Evolutionary conservation across 78 protist species (phyloP).

Genomic region (Protostelium mycophagum): DNA sequence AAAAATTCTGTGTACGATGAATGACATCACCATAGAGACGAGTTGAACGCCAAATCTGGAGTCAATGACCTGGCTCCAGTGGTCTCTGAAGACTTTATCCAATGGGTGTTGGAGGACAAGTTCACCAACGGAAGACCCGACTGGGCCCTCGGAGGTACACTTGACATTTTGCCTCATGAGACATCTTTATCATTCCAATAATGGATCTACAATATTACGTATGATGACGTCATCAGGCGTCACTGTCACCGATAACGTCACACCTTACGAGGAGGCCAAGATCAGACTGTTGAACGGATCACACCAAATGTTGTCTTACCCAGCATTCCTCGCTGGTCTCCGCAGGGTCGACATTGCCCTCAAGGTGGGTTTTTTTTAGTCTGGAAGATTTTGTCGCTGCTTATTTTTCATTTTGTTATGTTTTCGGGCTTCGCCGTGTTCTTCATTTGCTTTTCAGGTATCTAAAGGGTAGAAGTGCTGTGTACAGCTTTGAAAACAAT

Average conservation of each 20-base stretch:
- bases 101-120: conserved; percentile 24
- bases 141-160: conserved; percentile 10
- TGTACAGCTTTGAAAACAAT: no score
- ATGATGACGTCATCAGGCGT: no score
- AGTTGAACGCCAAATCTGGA: not conserved
- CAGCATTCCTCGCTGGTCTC: conserved; percentile 10
- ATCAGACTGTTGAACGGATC: conserved; percentile 7
- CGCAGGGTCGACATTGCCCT: conserved; percentile 4
- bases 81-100: conserved; percentile 19
- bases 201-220: no score
- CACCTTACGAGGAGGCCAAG: conserved; percentile 26
- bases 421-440: not conserved
- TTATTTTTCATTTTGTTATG: no score
- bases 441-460: conserved; percentile 3
- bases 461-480: no score
- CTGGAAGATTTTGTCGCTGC: no score
- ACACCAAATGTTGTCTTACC: not conserved
- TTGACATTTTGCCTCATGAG: no score
- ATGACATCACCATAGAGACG: not conserved
- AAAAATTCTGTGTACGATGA: not conserved
- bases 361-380: no score
- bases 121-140: conserved; percentile 17
- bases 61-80: conserved; percentile 28
- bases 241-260: not conserved
- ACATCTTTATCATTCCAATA: no score